Base-by-base conservation (phyloP, 371 early-diverging fungal species). In the Amoeboaphelidium protococcarum region DNA sequence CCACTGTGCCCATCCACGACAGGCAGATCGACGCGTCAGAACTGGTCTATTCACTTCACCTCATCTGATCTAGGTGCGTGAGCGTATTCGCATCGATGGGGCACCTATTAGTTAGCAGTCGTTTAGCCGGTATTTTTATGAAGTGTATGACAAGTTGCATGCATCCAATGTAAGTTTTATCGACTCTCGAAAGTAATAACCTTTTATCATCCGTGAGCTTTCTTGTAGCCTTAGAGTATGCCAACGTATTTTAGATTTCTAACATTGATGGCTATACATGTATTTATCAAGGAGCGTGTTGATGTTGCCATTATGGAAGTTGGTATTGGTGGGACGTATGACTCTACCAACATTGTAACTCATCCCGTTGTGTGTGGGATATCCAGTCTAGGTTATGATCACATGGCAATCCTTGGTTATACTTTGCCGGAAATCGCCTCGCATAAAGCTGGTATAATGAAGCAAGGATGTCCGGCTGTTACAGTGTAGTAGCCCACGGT, bases 361-460 rank as follows among this genome's bases (percentile, higher is more conserved):
- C 54, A 61, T 6, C 84, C 84, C 1, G 51, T 72, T 21, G 82
- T 75, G 0, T 77, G 79, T 51, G 83, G 74, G 48, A 76, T 85
- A 16, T 67, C 84, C 4, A 70, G 79, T 6, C 62, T 85, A 20
- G 86, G 84, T 21, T 54, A 78, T 25, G 86, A 85, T 58, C 86
- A 85, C 52, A 69, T 72, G 44, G 61, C 57, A 37, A 62, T 78
- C 3, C 57, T 85, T 44, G 84, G 84, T 20, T 55, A 73, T 27
- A 82, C 81, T 0, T 58, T 83, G 43, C 71, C 65, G 23, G 60
- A 74, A 50, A 88, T 94, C 58, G 88, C 89, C 24, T 82, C 82
- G 84, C 82, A 94, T 60, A 94, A 89, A 53, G 78, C 77, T 26
- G 89, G 90, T 1, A 87, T 89, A 40, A 77, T 82, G 54, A 89